Evolutionary conservation across 805 yeast genomes (phyloP).

Genomic region (Candida xiaguanensis): DNA sequence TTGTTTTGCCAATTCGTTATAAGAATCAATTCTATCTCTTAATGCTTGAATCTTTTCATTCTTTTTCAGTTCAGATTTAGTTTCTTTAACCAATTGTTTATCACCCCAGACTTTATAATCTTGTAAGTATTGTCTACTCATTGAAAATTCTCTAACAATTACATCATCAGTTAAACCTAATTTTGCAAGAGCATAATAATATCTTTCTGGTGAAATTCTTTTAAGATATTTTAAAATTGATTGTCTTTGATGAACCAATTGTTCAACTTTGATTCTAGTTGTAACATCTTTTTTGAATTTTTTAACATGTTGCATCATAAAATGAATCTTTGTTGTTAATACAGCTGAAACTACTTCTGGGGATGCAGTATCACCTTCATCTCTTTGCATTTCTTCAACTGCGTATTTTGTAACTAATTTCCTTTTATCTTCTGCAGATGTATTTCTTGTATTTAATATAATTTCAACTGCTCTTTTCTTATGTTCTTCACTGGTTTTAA

Average conservation of each 20-base stretch:
- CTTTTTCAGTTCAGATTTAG: slow-evolving; percentile 32
- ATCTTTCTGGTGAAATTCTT: slow-evolving; percentile 72
- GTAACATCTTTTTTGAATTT: slow-evolving; percentile 69
- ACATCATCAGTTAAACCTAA: slow-evolving; percentile 82
- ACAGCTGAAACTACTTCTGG: slow-evolving; percentile 96
- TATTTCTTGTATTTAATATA: slow-evolving; percentile 70
- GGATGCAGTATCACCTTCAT: slow-evolving; percentile 90
- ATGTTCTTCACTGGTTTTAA: slow-evolving; percentile 38
- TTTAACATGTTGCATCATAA: slow-evolving; percentile 66
- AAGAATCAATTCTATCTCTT: slow-evolving; percentile 37
- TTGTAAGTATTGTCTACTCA: slow-evolving; percentile 75
- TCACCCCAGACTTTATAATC: slow-evolving; percentile 78
- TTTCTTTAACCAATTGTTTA: slow-evolving; percentile 52
- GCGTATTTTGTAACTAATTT: slow-evolving; percentile 64
- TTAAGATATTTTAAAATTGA: slow-evolving; percentile 77
- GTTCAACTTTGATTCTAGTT: slow-evolving; percentile 68
- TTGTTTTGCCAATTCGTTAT: slow-evolving; percentile 36
- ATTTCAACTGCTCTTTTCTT: slow-evolving; percentile 69
- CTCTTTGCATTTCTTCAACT: slow-evolving; percentile 72
- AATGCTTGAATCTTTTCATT: slow-evolving; percentile 26
- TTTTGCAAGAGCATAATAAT: slow-evolving; percentile 82
- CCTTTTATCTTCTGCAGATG: slow-evolving; percentile 54
- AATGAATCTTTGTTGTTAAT: slow-evolving; percentile 75
- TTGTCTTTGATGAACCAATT: slow-evolving; percentile 88
- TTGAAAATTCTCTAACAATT: slow-evolving; percentile 73